These are phyloP conservation scores for Agaricales sp. DNA, from an alignment of 1,284 basidiomycete genomes.

Conservation along the genomic window DNA sequence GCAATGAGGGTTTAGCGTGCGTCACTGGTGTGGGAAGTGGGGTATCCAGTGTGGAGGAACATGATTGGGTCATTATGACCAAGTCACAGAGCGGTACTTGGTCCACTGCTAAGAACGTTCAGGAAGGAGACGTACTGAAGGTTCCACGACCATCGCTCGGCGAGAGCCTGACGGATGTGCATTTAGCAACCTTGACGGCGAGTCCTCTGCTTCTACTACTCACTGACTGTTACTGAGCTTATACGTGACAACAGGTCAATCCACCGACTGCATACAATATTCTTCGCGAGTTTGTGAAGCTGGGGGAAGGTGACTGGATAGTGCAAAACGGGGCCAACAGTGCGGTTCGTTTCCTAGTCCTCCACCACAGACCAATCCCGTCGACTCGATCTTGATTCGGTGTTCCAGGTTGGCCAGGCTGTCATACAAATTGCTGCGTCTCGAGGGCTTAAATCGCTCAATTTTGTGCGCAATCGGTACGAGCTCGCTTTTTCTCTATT, in stretches of 20 bases:
- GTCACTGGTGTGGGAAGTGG: constrained; percentile 50
- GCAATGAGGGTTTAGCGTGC: constrained; percentile 73
- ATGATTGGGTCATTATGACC: constrained; percentile 70
- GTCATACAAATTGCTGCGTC: constrained; percentile 74
- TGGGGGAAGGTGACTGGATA: constrained; percentile 63
- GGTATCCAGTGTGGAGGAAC: constrained; percentile 36
- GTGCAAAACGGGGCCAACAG: constrained; percentile 83
- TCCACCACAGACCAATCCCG: background rate
- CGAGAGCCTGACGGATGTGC: constrained; percentile 41
- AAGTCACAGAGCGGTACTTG: constrained; percentile 69
- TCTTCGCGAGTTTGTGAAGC: constrained; percentile 57
- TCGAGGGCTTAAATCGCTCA: constrained; percentile 61
- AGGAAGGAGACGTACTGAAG: constrained; percentile 45
- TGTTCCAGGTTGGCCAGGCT: constrained; percentile 57
- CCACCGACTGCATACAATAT: constrained; percentile 78
- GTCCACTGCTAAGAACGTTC: constrained; percentile 52
- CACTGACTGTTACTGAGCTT: too few species aligned
- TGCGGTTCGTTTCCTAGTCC: constrained; percentile 37
- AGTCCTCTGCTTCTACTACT: constrained; percentile 12
- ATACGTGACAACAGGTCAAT: constrained; percentile 47
- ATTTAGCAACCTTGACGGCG: constrained; percentile 69
- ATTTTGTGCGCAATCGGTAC: constrained; percentile 66
- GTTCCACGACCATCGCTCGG: constrained; percentile 31
- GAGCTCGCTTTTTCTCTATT: constrained; percentile 10
- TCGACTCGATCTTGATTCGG: background rate